Evolutionary conservation across 768 basidiomycete species (phyloP), one percentile per base, ranked within the genome.

Genomic region (Dioszegia aurantiaca): DNA sequence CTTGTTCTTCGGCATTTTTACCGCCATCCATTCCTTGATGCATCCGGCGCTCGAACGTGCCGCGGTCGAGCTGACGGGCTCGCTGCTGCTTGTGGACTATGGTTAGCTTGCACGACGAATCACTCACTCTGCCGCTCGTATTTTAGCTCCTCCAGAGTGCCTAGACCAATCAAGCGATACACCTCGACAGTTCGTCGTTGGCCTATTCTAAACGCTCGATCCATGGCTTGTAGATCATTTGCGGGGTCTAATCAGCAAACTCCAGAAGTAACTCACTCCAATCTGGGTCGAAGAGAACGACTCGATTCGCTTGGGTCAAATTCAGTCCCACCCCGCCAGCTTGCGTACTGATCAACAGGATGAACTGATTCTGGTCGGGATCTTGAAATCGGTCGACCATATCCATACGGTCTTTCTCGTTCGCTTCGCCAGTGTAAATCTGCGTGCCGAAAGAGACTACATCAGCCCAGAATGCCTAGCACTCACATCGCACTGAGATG

Each of bases 271-370:
- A 79, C 88, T 73, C 75, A 90, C 90, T 97, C 93, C 93, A 97
- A 63, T 90, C 90, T 3, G 93, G 91, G 78, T 93, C 90, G 72
- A 94, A 90, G 40, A 92, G 88, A 26, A 92, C 88, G 21, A 95
- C 94, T 77, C 89, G 92, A 72, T 98, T 97, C 2, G 94, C 77
- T 2, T 87, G 87, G 16, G 89, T 90, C 45, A 95, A 77, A 70
- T 93, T 95, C 43, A 95, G 78, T 1, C 92, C 92, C 4, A 89
- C 90, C 1, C 92, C 93, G 0, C 93, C 93, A 2, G 91, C 90
- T 52, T 90, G 79, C 0, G 90, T 95, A 4, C 90, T 92, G 55
- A 95, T 91, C 52, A 94, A 79, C 73, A 94, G 90, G 40, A 92
- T 77, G 70, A 85, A 91, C 41, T 88, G 76, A 21, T 85, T 80